phyloP scores from a whole-genome alignment of 1,139 yeast species.

The Schwanniomyces etchellsii region DNA sequence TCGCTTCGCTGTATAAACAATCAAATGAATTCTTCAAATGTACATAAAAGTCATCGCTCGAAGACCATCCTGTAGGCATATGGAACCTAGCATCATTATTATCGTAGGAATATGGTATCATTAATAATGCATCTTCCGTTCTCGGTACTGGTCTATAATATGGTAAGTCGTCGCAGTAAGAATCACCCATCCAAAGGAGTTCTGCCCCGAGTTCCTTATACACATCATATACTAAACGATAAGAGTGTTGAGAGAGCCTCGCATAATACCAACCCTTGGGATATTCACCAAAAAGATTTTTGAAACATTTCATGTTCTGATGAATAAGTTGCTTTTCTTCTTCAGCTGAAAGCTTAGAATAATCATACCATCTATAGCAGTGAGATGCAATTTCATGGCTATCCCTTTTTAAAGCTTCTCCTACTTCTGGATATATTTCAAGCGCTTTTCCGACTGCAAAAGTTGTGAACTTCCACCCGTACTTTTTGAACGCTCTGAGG shows the following conservation, averaged over 20 bases:
- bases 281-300: constrained; percentile 2
- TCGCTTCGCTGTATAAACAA: constrained; percentile 2
- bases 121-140: constrained; percentile 2
- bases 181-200: constrained; percentile 3
- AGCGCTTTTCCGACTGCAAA: constrained; percentile 12
- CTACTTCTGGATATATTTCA: constrained; percentile 9
- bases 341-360: neutral
- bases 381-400: constrained; percentile 12
- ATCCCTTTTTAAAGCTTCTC: constrained; percentile 12
- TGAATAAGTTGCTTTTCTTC: neutral
- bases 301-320: constrained; percentile 1
- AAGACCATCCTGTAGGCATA: constrained; percentile 2
- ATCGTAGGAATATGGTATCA: constrained; percentile 3
- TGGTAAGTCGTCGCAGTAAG: constrained; percentile 3
- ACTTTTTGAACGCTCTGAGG: constrained; percentile 10
- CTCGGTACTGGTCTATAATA: constrained; percentile 2
- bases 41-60: constrained; percentile 1
- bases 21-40: constrained; percentile 3
- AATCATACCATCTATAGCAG: constrained; percentile 9
- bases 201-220: constrained; percentile 3
- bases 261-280: constrained; percentile 5
- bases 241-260: constrained; percentile 2
- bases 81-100: constrained; percentile 3
- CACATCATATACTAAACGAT: constrained; percentile 2
- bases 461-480: constrained; percentile 9